A percentile compares a stretch with the other conserved stretches of the same genome.
Conservation (phyloP, 1,284 basidiomycete genomes). For the Bjerkandera adusta region DNA sequence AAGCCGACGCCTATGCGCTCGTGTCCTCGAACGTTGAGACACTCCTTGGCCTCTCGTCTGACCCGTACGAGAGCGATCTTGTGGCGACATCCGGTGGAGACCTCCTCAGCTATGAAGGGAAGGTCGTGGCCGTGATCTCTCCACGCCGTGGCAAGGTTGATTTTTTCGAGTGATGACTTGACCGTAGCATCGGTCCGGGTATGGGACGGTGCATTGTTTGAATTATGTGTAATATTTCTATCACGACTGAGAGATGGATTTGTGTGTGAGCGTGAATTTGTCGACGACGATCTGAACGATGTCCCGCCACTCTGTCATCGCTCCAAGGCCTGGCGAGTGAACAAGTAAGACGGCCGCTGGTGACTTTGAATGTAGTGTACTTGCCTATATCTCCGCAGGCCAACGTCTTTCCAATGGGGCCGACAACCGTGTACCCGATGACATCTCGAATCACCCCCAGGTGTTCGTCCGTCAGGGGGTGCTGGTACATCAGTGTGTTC, state of each 20-base stretch:
- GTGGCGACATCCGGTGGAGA: conserved; percentile 66
- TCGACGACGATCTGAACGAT: conserved; percentile 72
- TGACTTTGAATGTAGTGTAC: conserved; percentile 7
- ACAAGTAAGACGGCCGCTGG: background rate
- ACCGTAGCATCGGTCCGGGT: background rate
- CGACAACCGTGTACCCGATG: conserved; percentile 78
- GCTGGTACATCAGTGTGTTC: conserved; percentile 97
- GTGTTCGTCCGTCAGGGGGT: conserved; percentile 89
- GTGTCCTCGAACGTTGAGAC: conserved; percentile 49
- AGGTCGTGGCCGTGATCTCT: conserved; percentile 60
- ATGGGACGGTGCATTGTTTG: background rate
- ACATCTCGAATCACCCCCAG: conserved; percentile 68
- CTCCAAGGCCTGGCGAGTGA: conserved; percentile 65
- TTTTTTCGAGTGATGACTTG: conserved; percentile 28
- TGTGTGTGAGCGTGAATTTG: conserved; percentile 11
- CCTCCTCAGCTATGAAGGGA: conserved; percentile 57
- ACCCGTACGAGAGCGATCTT: conserved; percentile 40
- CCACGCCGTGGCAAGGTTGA: conserved; percentile 43
- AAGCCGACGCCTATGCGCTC: conserved; percentile 43
- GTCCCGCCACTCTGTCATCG: conserved; percentile 91
- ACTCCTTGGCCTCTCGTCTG: conserved; percentile 41
- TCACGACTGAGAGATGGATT: too few relatives aligned
- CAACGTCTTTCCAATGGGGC: conserved; percentile 83
- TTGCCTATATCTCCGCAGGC: conserved; percentile 92
- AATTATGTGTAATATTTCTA: too few relatives aligned